These are phyloP conservation scores for Nemania bipapillata DNA, from an alignment of 2,329 filamentous ascomycete genomes.

Conservation along the genomic window DNA sequence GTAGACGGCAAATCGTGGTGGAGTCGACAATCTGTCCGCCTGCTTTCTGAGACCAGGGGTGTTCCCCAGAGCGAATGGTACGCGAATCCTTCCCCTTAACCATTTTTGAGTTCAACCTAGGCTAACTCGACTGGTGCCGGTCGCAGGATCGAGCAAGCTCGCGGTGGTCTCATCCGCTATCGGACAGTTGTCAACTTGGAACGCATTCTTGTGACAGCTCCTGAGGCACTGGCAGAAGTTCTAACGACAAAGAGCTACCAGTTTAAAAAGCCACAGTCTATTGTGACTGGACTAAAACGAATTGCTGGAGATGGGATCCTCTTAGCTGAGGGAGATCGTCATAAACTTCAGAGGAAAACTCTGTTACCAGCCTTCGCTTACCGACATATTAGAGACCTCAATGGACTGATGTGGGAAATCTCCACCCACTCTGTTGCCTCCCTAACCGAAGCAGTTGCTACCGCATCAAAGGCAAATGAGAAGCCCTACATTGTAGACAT, in stretches of 20 bases:
- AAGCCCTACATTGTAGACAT: slow-evolving; percentile 27
- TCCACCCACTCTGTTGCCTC: slow-evolving; percentile 28
- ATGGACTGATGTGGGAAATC: slow-evolving; percentile 38
- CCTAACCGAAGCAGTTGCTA: slow-evolving; percentile 22
- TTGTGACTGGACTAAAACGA: slow-evolving; percentile 30
- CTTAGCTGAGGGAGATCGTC: slow-evolving; percentile 36
- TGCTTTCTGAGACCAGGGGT: slow-evolving; percentile 27
- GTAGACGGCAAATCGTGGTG: slow-evolving; percentile 37
- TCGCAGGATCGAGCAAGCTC: slow-evolving; percentile 23
- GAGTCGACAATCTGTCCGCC: slow-evolving; percentile 33
- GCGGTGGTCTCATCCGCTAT: slow-evolving; percentile 32
- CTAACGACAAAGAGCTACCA: slow-evolving; percentile 36
- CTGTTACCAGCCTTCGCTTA: slow-evolving; percentile 38
- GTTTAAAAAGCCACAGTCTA: slow-evolving; percentile 30
- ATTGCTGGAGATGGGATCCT: slow-evolving; percentile 35
- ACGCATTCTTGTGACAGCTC: slow-evolving; percentile 24
- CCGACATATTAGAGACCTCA: slow-evolving; percentile 38
- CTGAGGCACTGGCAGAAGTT: slow-evolving; percentile 36
- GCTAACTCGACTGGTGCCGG: slow-evolving; percentile 15
- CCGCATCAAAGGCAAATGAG: slow-evolving; percentile 3
- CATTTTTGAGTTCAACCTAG: neutral
- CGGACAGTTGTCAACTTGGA: slow-evolving; percentile 28
- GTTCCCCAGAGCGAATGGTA: slow-evolving; percentile 35
- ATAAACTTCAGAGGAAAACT: slow-evolving; percentile 37
- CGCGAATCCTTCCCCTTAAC: neutral